phyloP scores from a whole-genome alignment of 1,284 basidiomycete species.

The Sphaerobolus stellatus region DNA sequence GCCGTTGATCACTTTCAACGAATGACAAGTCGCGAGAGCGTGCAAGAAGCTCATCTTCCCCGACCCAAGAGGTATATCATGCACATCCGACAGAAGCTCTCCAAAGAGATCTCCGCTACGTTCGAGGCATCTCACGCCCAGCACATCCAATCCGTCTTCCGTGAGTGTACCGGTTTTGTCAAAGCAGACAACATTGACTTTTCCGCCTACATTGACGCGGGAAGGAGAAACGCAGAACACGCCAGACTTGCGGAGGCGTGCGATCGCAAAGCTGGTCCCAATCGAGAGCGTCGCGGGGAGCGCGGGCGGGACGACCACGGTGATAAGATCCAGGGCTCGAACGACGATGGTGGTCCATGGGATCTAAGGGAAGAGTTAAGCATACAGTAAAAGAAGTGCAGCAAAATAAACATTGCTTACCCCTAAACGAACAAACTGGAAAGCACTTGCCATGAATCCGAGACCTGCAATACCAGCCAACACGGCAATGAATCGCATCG shows the following conservation, averaged over 20 bases:
- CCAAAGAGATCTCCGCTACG: constrained; percentile 78
- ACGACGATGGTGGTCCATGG: constrained; percentile 89
- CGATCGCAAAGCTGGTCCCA: constrained; percentile 94
- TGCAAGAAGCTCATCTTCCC: constrained; percentile 86
- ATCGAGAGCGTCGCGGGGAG: constrained; percentile 97
- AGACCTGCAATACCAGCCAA: constrained; percentile 85
- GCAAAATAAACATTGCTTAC: constrained; percentile 48
- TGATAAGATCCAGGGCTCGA: constrained; percentile 95
- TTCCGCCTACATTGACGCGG: constrained; percentile 94
- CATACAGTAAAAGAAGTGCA: constrained; percentile 1
- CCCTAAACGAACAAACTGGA: constrained; percentile 91
- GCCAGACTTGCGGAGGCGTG: constrained; percentile 82
- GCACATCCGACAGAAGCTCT: constrained; percentile 84
- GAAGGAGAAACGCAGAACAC: constrained; percentile 98
- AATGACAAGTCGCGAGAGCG: constrained; percentile 95
- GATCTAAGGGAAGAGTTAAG: constrained; percentile 52
- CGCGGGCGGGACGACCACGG: constrained; percentile 96
- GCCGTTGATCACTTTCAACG: constrained; percentile 88
- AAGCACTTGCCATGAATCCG: constrained; percentile 85
- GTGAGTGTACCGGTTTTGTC: constrained; percentile 99
- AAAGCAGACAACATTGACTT: constrained; percentile 98
- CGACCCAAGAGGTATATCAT: constrained; percentile 74
- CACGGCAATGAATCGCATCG: constrained; percentile 94
- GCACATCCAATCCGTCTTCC: constrained; percentile 96
- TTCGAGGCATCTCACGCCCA: constrained; percentile 86